These are phyloP conservation scores for Trametes polyzona DNA, from an alignment of 1,284 basidiomycete species.

Conservation along the genomic window DNA sequence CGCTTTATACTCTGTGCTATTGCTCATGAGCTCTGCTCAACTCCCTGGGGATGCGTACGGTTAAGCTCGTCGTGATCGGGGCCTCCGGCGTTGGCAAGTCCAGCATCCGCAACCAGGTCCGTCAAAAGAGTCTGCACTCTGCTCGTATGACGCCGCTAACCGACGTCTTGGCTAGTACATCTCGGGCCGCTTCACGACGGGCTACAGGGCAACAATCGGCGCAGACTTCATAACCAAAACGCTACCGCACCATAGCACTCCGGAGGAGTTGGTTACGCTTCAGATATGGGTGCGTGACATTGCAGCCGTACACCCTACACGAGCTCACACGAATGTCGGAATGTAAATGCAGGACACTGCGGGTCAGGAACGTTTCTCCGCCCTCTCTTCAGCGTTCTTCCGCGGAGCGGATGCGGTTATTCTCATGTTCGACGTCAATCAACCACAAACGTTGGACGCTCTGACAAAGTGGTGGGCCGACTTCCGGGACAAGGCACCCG, in stretches of 20 bases:
- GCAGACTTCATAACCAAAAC: constrained; percentile 82
- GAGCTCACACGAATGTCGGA: background rate
- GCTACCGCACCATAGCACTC: constrained; percentile 58
- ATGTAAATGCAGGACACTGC: constrained; percentile 61
- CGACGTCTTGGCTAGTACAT: constrained; percentile 57
- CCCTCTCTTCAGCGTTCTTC: constrained; percentile 79
- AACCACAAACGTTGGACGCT: constrained; percentile 58
- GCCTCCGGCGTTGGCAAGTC: constrained; percentile 81
- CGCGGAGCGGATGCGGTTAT: constrained; percentile 80
- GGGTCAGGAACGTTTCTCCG: constrained; percentile 84
- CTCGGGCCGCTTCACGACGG: constrained; percentile 71
- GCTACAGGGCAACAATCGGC: constrained; percentile 82
- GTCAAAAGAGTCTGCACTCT: constrained; percentile 23
- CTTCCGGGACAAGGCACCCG: constrained; percentile 67
- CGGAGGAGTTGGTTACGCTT: constrained; percentile 60
- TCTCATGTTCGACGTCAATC: constrained; percentile 80
- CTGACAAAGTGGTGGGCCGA: constrained; percentile 79
- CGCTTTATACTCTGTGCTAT: background rate
- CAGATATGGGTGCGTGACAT: constrained; percentile 76
- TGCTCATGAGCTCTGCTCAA: constrained; percentile 25
- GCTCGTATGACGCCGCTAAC: constrained; percentile 1
- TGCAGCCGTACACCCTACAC: background rate
- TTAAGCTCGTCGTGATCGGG: constrained; percentile 80
- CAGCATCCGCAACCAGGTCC: constrained; percentile 69
- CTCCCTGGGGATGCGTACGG: constrained; percentile 53